Base-by-base conservation (phyloP, 306 rosid genomes). In the Trifolium fragiferum region DNA sequence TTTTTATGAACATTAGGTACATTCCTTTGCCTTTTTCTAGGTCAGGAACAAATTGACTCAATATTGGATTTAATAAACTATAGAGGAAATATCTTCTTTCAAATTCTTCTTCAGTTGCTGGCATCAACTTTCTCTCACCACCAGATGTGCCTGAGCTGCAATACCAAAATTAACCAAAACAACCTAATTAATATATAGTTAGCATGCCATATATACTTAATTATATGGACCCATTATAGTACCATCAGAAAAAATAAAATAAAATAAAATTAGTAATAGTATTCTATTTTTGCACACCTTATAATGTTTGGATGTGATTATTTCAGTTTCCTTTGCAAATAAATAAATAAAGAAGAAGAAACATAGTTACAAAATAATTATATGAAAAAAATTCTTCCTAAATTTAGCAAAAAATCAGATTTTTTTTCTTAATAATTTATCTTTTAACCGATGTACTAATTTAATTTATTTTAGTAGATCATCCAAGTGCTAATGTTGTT, bases 81-180 rank as follows among this genome's bases (percentile, higher is more conserved):
- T 91, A 87, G 0, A 93, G 70, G 32, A 70, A 35, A n/a, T 81
- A 78, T 72, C 91, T 84, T 51, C 97, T 85, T 32, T 68, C 90
- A 20, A 85, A 32, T 60, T 93, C 97, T 15, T 93, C 97, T 70
- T 87, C 90, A 14, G 78, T 91, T 53, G 96, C 76, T 44, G 98
- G 98, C 92, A 93, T 93, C 86, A 93, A 63, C 75, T 93, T 93
- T 55, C 98, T 84, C 85, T 93, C 98, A 1, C 98, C 98, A 4
- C 94, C 98, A 0, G 97, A 91, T 38, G 98, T 93, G 23, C 98
- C 98, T 13, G 98, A 91, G 83, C 98, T 91, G 5, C 55, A 80
- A 35, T 80, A 35, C 1, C 49, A 51, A 44, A 72, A 51, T 53
- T 5, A 78, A 16, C 40, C 32, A 57, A 59, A 57, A 70, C 76